Evolutionary conservation across 768 basidiomycete genomes (phyloP).

Genomic region (Saitozyma podzolica): DNA sequence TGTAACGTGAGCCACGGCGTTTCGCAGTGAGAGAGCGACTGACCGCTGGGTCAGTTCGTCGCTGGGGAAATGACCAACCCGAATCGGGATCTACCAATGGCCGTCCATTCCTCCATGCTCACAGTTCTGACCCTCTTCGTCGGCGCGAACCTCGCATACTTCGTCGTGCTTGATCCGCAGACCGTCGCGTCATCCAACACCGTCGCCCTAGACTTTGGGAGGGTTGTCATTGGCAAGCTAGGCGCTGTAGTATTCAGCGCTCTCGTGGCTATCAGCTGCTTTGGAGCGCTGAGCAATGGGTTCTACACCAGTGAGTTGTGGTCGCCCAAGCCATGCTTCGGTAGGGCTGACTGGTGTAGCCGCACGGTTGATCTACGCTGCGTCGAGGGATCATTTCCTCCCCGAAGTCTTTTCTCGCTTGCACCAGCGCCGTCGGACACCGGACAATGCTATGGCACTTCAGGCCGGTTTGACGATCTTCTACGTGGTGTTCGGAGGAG

Average conservation of each 20-base stretch:
- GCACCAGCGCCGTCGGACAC: slow-evolving; percentile 74
- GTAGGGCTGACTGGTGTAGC: slow-evolving; percentile 63
- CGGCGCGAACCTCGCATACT: slow-evolving; percentile 83
- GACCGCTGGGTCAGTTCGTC: slow-evolving; percentile 59
- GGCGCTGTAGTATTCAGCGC: slow-evolving; percentile 84
- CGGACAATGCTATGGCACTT: slow-evolving; percentile 80
- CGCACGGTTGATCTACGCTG: slow-evolving; percentile 82
- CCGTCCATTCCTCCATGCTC: slow-evolving; percentile 86
- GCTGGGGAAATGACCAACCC: slow-evolving; percentile 82
- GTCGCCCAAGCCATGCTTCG: slow-evolving; percentile 22
- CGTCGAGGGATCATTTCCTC: slow-evolving; percentile 82
- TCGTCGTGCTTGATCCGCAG: slow-evolving; percentile 70
- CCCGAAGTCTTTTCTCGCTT: slow-evolving; percentile 79
- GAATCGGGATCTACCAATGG: slow-evolving; percentile 80
- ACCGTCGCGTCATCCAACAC: slow-evolving; percentile 52
- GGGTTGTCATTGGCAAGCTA: slow-evolving; percentile 76
- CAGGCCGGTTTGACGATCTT: slow-evolving; percentile 69
- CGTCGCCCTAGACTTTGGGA: slow-evolving; percentile 77
- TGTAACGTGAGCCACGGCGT: slow-evolving; percentile 55
- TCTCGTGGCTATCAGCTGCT: slow-evolving; percentile 91
- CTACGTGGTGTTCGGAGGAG: slow-evolving; percentile 83
- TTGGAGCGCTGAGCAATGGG: slow-evolving; percentile 86
- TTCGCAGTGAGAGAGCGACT: background rate
- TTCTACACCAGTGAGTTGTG: slow-evolving; percentile 30
- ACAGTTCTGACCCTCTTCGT: slow-evolving; percentile 74